These are phyloP conservation scores for Platanthera guangdongensis DNA, from an alignment of 106 monocot species.

Conservation along the genomic window DNA sequence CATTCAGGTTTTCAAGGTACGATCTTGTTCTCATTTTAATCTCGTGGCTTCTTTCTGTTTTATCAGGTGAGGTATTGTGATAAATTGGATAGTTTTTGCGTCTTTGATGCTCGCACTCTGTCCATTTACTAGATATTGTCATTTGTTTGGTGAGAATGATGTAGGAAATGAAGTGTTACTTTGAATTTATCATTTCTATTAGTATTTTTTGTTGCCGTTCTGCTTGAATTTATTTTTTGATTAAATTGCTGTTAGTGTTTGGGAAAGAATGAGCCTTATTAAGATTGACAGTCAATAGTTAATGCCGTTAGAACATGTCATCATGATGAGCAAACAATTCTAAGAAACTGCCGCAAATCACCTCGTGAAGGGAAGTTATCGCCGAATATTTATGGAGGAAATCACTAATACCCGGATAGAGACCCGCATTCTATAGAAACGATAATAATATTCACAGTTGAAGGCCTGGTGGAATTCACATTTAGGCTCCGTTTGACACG, in stretches of 20 bases:
- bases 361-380: no score
- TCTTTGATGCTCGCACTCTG: background rate
- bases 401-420: no score
- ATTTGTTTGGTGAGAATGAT: constrained; percentile 2
- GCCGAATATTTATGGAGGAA: no score
- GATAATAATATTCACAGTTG: no score
- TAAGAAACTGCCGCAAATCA: no score
- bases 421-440: no score
- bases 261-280: no score
- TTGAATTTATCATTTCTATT: background rate
- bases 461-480: no score
- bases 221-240: background rate
- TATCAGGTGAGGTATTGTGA: background rate
- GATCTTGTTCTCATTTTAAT: background rate
- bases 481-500: no score
- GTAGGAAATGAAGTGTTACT: background rate
- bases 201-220: background rate
- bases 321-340: no score
- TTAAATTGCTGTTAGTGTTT: background rate
- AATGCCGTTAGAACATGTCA: no score
- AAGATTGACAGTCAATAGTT: no score
- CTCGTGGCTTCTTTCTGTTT: background rate
- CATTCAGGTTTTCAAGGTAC: constrained; percentile 2
- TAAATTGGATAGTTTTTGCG: background rate
- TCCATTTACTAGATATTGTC: background rate